Evolutionary conservation across 2,329 filamentous ascomycete genomes (phyloP).

Genomic region (Chaetomiaceae sp.): DNA sequence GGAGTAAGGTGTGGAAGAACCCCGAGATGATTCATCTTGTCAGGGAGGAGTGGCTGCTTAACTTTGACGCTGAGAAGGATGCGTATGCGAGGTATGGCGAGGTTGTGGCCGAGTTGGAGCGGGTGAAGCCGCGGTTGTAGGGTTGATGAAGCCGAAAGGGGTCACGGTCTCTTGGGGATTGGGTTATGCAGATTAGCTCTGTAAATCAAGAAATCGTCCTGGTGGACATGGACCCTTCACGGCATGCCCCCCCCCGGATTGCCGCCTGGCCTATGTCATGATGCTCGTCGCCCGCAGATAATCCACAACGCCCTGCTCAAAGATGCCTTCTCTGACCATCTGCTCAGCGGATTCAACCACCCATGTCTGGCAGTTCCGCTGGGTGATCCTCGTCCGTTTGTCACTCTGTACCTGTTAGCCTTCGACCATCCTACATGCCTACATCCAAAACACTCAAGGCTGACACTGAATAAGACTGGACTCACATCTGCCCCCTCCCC

Average conservation of each 20-base stretch:
- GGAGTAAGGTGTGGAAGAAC: conserved; percentile 27
- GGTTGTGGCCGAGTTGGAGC: conserved; percentile 14
- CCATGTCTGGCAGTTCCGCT: conserved; percentile 21
- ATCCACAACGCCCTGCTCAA: conserved; percentile 10
- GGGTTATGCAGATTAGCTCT: too few species aligned
- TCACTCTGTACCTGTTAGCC: background rate
- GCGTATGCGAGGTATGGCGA: conserved; percentile 28
- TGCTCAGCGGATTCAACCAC: conserved; percentile 11
- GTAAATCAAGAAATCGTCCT: too few species aligned
- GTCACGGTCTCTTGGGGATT: too few species aligned
- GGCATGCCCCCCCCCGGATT: too few species aligned
- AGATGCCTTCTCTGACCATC: conserved; percentile 10
- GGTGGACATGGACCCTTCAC: too few species aligned
- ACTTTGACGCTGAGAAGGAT: conserved; percentile 31
- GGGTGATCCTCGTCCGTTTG: conserved; percentile 8
- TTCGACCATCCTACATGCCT: too few species aligned
- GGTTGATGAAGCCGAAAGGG: background rate
- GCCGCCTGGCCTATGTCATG: background rate
- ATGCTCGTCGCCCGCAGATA: conserved; percentile 8
- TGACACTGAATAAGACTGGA: too few species aligned
- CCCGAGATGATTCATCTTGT: conserved; percentile 29
- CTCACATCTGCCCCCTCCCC: background rate
- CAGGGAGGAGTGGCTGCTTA: conserved; percentile 31
- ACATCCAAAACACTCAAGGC: background rate
- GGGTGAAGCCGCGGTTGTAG: conserved; percentile 11